phyloP scores from a whole-genome alignment of 1,284 basidiomycete genomes.

The Psilocybe mexicana region DNA sequence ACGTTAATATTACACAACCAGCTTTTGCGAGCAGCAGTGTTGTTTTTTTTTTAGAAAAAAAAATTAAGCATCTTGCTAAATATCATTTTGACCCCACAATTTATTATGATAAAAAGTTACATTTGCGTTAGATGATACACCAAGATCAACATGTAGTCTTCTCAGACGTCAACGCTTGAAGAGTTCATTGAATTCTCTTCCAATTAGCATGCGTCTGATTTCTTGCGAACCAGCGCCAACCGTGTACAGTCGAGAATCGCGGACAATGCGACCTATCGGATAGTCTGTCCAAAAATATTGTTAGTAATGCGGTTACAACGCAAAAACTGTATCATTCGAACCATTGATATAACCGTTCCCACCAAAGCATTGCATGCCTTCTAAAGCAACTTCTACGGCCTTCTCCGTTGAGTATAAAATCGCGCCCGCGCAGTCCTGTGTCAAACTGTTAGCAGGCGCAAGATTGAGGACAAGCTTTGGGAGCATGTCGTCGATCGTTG shows the following conservation, averaged over 20 bases:
- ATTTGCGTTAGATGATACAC: no score
- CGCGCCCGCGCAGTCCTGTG: slow-evolving; percentile 88
- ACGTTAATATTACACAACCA: no score
- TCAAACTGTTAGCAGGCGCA: neutral
- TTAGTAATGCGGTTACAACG: neutral
- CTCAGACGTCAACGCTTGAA: slow-evolving; percentile 36
- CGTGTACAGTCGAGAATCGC: slow-evolving; percentile 85
- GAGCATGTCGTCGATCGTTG: neutral
- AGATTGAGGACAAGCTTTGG: neutral
- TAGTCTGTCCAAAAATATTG: slow-evolving; percentile 60
- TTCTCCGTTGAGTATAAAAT: slow-evolving; percentile 91
- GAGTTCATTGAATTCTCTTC: slow-evolving; percentile 84
- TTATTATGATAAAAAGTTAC: no score
- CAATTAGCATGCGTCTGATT: slow-evolving; percentile 88
- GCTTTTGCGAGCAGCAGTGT: no score
- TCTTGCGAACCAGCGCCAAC: slow-evolving; percentile 94
- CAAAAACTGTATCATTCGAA: slow-evolving; percentile 30
- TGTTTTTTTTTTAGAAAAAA: no score
- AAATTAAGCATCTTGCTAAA: no score
- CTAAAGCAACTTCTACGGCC: slow-evolving; percentile 87
- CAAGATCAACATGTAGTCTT: no score
- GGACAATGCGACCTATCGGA: slow-evolving; percentile 81
- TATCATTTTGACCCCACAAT: no score
- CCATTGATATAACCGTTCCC: slow-evolving; percentile 94
- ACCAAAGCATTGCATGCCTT: slow-evolving; percentile 90